Conservation (phyloP, 176 grass and related monocot genomes). For the Elymus sibiricus region DNA sequence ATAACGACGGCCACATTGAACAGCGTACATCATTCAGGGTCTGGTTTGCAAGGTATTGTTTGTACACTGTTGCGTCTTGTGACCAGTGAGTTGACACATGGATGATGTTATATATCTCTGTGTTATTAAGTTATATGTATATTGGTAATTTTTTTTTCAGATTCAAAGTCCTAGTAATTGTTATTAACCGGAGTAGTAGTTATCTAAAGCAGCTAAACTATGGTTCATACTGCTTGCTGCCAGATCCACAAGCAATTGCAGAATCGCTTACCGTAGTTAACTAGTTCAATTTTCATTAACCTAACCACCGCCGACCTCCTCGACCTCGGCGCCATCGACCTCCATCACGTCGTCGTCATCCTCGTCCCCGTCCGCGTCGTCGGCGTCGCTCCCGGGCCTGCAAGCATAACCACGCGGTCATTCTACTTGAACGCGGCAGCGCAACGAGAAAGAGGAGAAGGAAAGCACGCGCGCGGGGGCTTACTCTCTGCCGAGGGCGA, state of each 20-base stretch:
- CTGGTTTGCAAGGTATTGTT: not conserved
- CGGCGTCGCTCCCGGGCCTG: constrained; percentile 59
- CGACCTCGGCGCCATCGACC: no score
- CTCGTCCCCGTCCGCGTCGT: not conserved
- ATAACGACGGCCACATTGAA: not conserved
- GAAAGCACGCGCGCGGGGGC: not conserved
- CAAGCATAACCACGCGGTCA: not conserved
- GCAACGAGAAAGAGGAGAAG: not conserved
- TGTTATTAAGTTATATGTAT: no score
- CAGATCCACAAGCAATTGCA: not conserved
- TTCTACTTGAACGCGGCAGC: not conserved
- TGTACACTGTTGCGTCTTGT: not conserved
- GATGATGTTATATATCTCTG: not conserved
- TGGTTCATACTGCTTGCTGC: not conserved
- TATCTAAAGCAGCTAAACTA: not conserved
- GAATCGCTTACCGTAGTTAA: not conserved
- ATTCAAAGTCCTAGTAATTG: not conserved
- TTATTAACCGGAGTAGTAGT: not conserved
- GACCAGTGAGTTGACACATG: not conserved
- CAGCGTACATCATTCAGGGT: not conserved
- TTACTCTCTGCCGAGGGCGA: constrained; percentile 52
- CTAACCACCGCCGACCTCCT: no score
- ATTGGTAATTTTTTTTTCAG: not conserved
- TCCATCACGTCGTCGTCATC: no score
- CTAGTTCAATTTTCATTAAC: not conserved